Conservation (phyloP, 495 filamentous ascomycete species). For the Penicillium robsamsonii region DNA sequence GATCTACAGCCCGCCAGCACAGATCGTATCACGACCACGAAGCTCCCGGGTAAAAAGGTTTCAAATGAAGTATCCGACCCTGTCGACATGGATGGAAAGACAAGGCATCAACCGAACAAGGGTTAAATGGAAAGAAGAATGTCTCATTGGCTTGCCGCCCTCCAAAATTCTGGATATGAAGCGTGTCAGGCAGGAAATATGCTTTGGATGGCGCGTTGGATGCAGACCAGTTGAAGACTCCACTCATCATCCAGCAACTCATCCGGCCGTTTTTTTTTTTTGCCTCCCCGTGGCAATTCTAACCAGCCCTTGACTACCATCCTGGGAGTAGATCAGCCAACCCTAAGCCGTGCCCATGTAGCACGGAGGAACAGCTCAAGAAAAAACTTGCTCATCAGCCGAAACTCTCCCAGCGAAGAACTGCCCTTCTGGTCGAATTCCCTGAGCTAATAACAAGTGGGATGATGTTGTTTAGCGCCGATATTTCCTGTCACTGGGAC, state of each 20-base stretch:
- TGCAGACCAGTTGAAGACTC: constrained; percentile 15
- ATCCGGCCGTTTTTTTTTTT: not conserved
- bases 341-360: constrained; percentile 13
- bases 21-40: constrained; percentile 15
- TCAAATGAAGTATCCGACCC: constrained; percentile 3
- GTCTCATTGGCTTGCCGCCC: constrained; percentile 9
- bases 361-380: constrained; percentile 17
- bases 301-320: constrained; percentile 17
- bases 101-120: constrained; percentile 8
- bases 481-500: constrained; percentile 18
- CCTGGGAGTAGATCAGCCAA: constrained; percentile 22
- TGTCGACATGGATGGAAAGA: constrained; percentile 11
- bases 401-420: constrained; percentile 14
- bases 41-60: constrained; percentile 12
- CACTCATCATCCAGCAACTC: constrained; percentile 1
- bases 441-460: constrained; percentile 1
- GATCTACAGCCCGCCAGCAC: constrained; percentile 12
- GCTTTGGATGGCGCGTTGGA: constrained; percentile 20
- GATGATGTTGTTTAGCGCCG: not conserved
- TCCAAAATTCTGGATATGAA: constrained; percentile 3
- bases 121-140: not conserved
- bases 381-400: constrained; percentile 21
- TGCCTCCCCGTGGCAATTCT: constrained; percentile 12
- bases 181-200: constrained; percentile 15
- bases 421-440: constrained; percentile 25